Base-by-base conservation (phyloP, 805 yeast genomes). In the Monosporozyma solicola region DNA sequence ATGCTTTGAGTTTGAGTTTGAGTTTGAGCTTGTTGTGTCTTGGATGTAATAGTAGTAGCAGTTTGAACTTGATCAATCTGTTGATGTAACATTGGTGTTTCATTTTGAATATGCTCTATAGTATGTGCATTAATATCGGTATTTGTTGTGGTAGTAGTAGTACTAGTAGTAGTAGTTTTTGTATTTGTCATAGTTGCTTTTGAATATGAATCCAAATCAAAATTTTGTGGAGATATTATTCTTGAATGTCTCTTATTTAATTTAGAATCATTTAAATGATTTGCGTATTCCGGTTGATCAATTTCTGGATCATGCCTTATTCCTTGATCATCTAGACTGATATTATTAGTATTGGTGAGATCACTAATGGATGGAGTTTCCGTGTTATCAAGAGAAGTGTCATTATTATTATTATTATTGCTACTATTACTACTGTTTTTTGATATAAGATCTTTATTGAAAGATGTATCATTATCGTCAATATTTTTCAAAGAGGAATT, bases 261-360 rank as follows among this genome's bases (percentile, higher is more conserved):
- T 13, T 33, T 15, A 13, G 39, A 13, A 33, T 33, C 39, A 15
- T 7, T 9, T 5, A 13, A 5, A 13, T 15, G 5, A 33, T 33
- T 27, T 5, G 7, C 29, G 7, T 27, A 15, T 35, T 35, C 39
- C n/a, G 6, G 15, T 13, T 35, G n/a, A 13, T 35, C 39, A 35
- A 35, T 35, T 35, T 35, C 43, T 20, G 16, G 43, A 43, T 43
- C 46, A 24, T 43, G 46, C 46, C 46, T 43, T 43, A 43, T 43
- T 13, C 15, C 33, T 22, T 47, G 37, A 11, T 47, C 22, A 47
- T 55, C 51, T 54, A 48, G 52, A 55, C 58, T 56, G 55, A 55
- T 51, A 31, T 29, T 47, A 27, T 33, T 49, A 29, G 29, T 41
- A 46, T 45, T 51, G 6, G 8, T 20, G 5, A 32, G 13, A 22